These are phyloP conservation scores for Clarireedia hainanense DNA, from an alignment of 2,329 filamentous ascomycete species.

Conservation along the genomic window DNA sequence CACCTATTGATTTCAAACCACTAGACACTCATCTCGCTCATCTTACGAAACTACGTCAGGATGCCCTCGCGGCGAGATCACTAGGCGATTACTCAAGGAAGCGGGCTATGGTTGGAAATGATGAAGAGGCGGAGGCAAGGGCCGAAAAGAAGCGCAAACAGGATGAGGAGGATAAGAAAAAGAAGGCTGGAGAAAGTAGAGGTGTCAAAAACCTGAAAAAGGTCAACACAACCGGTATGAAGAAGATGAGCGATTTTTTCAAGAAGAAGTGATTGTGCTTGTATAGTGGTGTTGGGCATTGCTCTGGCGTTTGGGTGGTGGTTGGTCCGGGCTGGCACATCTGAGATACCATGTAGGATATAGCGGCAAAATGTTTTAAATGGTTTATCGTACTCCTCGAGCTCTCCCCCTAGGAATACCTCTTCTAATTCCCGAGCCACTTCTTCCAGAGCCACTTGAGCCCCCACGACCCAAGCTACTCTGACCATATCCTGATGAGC, in stretches of 20 bases:
- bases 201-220: conserved; percentile 79
- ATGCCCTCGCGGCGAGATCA: conserved; percentile 62
- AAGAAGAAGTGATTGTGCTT: conserved; percentile 46
- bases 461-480: conserved; percentile 23
- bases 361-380: conserved; percentile 9
- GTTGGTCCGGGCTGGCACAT: conserved; percentile 2
- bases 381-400: conserved; percentile 35
- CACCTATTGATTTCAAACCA: conserved; percentile 54
- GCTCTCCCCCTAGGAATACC: conserved; percentile 48
- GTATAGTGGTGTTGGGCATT: conserved; percentile 5
- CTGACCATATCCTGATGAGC: conserved; percentile 15
- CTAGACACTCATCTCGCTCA: conserved; percentile 63
- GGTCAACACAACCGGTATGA: conserved; percentile 88
- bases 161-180: conserved; percentile 84
- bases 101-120: conserved; percentile 53
- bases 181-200: conserved; percentile 65
- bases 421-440: conserved; percentile 28
- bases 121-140: conserved; percentile 51
- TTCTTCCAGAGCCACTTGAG: conserved; percentile 16
- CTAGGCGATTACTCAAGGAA: conserved; percentile 66
- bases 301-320: conserved; percentile 3
- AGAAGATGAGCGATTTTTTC: conserved; percentile 94
- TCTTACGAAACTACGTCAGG: conserved; percentile 59
- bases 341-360: conserved; percentile 11
- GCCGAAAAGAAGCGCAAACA: conserved; percentile 77